A percentile compares a stretch with the other conserved stretches of the same genome.
Evolutionary conservation across 345 rosid species (phyloP).

Genomic region (Linum tenue): DNA sequence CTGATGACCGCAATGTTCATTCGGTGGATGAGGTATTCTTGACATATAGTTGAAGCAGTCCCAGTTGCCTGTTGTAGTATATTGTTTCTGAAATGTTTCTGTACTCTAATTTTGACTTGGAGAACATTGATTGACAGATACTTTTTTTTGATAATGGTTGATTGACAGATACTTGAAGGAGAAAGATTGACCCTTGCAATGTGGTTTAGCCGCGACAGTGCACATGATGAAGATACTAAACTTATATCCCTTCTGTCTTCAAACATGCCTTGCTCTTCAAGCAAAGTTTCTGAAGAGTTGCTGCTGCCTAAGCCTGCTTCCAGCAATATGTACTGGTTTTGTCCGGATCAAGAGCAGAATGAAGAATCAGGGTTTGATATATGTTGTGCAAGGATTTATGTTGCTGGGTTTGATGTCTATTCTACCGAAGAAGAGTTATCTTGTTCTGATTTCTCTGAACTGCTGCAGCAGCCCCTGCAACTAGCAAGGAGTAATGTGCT

Average conservation of each 20-base stretch:
- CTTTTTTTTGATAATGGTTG: too few relatives aligned
- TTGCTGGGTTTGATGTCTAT: constrained; percentile 48
- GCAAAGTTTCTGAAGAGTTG: constrained; percentile 2
- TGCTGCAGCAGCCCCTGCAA: constrained; percentile 42
- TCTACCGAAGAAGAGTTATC: constrained; percentile 26
- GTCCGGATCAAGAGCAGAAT: constrained; percentile 29
- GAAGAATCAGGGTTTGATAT: constrained; percentile 50
- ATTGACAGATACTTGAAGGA: constrained; percentile 54
- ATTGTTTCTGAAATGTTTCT: not conserved
- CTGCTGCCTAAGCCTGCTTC: constrained; percentile 57
- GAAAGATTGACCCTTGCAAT: constrained; percentile 84
- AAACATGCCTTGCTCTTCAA: constrained; percentile 11
- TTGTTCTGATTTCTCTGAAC: constrained; percentile 28
- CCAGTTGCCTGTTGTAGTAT: not conserved
- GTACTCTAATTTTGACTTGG: too few relatives aligned
- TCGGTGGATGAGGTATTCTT: constrained; percentile 75
- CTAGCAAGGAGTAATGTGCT: constrained; percentile 47
- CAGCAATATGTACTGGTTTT: constrained; percentile 75
- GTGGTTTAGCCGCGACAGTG: constrained; percentile 82
- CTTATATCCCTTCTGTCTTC: constrained; percentile 56
- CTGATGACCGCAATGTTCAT: constrained; percentile 73
- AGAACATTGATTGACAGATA: constrained; percentile 32
- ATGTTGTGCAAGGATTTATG: constrained; percentile 55
- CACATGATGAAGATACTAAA: constrained; percentile 75
- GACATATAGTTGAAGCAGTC: not conserved